Evolutionary conservation across 2,329 filamentous ascomycete species (phyloP), one percentile per base, ranked within the genome.

Genomic region (Chaetomium sp.): DNA sequence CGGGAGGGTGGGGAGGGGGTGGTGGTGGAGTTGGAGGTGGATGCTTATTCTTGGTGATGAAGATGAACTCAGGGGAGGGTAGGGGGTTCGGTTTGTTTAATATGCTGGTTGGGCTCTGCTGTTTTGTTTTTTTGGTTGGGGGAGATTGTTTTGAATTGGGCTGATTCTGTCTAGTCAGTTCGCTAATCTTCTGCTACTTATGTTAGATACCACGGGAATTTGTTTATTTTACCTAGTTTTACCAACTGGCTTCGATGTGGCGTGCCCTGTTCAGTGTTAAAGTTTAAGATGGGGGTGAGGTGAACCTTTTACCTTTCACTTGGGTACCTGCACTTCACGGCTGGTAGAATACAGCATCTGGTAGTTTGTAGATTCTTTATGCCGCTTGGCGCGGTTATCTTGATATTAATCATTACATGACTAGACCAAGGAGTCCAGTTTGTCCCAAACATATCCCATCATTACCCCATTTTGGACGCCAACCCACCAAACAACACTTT

Each of bases 11-110:
- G 54, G 21, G 47, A 33, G 25, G 54, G 54, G 21, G 56, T 49
- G n/a, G 55, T 60, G 42, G 66, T 67, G 53, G 69, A 66, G 65
- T 53, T 71, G 12, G 65, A 71, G 67, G 69, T 71, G 6, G 66
- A 69, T 23, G 65, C 67, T 23, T 66, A 61, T 61, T 63, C 57
- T 38, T 66, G 64, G 64, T 63, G 38, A 42, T 42, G n/a, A n/a
- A n/a, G n/a, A n/a, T n/a, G n/a, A n/a, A n/a, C n/a, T 8, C 12
- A 21, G 25, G 25, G n/a, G 23, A 8, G 47, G 47, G n/a, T n/a
- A 12, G 45, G 45, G 8, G 45, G 35, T 9, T 9, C 2, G 35
- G 3, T 19, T 13, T 3, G 16, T 4, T 19, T 42, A 13, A 19
- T 19, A 7, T 3, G 13, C 13, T 19, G 38, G 38, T 16, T 42